Percentiles rank a stretch among this genome's conserved stretches.
phyloP scores from a whole-genome alignment of 148 eudicot genomes.

The Vaccinium macrocarpon region DNA sequence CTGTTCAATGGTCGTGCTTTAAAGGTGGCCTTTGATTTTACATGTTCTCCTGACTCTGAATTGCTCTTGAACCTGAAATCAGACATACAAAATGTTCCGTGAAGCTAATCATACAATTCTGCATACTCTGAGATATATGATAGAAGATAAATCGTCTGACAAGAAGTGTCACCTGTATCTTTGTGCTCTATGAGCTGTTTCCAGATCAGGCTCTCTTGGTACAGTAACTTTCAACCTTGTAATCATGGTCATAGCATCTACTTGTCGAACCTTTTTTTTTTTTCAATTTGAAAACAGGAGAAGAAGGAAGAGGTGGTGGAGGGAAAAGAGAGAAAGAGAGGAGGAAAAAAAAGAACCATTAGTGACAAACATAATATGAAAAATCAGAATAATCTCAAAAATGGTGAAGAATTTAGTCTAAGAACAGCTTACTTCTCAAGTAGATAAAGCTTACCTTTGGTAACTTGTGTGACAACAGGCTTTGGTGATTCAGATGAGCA shows the following conservation, averaged over 20 bases:
- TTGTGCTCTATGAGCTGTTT: conserved; percentile 71
- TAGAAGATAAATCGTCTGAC: background rate
- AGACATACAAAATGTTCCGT: background rate
- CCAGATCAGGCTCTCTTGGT: conserved; percentile 69
- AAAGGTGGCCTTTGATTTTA: conserved; percentile 26
- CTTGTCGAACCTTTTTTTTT: conserved; percentile 28
- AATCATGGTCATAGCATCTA: conserved; percentile 24
- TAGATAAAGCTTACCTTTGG: conserved; percentile 38
- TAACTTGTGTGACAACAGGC: conserved; percentile 52
- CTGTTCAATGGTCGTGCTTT: conserved; percentile 45
- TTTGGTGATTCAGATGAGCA: conserved; percentile 67
- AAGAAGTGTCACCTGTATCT: conserved; percentile 47
- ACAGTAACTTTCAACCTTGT: conserved; percentile 50
- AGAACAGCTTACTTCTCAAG: background rate
- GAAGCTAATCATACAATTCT: conserved; percentile 3
- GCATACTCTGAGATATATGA: background rate
- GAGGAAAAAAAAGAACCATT: background rate
- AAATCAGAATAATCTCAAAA: background rate
- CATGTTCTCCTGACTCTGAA: conserved; percentile 30
- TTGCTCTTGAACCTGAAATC: conserved; percentile 49
- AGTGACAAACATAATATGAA: background rate
- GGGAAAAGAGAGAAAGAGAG: background rate
- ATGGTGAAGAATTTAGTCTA: background rate
- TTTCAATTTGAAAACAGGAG: background rate
- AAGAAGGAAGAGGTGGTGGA: background rate